Base-by-base conservation (phyloP, 2,329 filamentous ascomycete species). In the Calonectria leucothoes region DNA sequence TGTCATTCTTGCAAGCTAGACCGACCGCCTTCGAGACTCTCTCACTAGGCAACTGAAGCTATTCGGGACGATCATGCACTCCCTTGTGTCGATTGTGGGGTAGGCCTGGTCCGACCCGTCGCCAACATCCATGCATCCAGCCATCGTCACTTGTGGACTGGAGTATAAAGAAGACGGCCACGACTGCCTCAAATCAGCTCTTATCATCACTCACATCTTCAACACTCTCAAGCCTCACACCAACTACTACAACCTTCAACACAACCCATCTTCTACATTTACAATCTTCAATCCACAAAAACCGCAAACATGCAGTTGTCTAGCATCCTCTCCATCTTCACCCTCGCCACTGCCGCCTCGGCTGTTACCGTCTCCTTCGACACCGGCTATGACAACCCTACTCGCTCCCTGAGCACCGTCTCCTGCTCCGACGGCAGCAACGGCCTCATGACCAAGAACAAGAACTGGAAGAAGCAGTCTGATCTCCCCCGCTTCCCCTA, bases 341-440 rank as follows among this genome's bases (percentile, higher is more conserved):
- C 85, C 74, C 75, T 84, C 71, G 81, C 83, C 74, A 80, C 83
- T 69, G 81, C 84, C 71, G 81, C 81, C 71, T 81, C 84, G 25
- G 86, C 86, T 77, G 80, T 79, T 71, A 79, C 81, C 61, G 83
- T 95, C 80, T 93, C 92, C 76, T 96, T 93, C 84, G 94, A 96
- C 85, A 85, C 86, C 25, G 91, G 89, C 81, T 97, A 94, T 85
- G 94, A 96, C 81, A 85, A 93, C 75, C 82, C 82, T 52, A 77
- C 77, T 72, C 89, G 91, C 71, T 87, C 89, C 52, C 82, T 96
- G 69, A 87, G 84, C 39, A 83, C 81, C 6, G 88, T 95, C 55
- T 82, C 92, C 74, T 95, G 93, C 89, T 93, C 91, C 37, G 91
- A 94, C 81, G 93, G 93, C 69, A 57, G 74, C 73, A 93, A 94